Conservation (phyloP, 2,329 filamentous ascomycete species). For the Onygenales sp. region DNA sequence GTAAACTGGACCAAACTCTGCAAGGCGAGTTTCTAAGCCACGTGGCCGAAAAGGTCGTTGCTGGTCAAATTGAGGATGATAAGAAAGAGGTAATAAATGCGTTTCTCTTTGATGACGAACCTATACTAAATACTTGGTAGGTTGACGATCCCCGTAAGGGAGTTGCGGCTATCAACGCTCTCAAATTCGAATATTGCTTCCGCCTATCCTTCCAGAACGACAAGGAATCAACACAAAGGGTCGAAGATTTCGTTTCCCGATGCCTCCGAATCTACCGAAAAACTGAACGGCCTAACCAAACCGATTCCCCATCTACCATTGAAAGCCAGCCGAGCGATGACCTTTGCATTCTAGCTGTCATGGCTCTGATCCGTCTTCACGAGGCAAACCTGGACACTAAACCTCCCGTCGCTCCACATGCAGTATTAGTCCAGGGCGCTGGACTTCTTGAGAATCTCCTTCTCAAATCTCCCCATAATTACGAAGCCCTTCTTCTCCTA, state of each 20-base stretch:
- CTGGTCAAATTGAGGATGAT: slow-evolving; percentile 1
- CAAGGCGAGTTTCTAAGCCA: slow-evolving; percentile 18
- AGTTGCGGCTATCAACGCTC: slow-evolving; percentile 30
- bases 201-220: slow-evolving; percentile 23
- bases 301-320: slow-evolving; percentile 23
- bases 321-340: slow-evolving; percentile 37
- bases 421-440: slow-evolving; percentile 22
- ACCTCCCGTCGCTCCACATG: slow-evolving; percentile 16
- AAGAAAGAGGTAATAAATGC: slow-evolving; percentile 15
- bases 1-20: slow-evolving; percentile 18
- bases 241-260: slow-evolving; percentile 29
- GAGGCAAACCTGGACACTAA: slow-evolving; percentile 12
- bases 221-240: slow-evolving; percentile 16
- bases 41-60: slow-evolving; percentile 9
- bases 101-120: neutral
- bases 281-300: neutral
- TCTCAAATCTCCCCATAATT: slow-evolving; percentile 37
- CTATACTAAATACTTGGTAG: slow-evolving; percentile 9
- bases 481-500: slow-evolving; percentile 35
- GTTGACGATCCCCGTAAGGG: slow-evolving; percentile 15
- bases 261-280: slow-evolving; percentile 28
- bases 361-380: slow-evolving; percentile 28
- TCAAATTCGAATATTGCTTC: slow-evolving; percentile 36
- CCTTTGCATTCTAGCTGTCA: slow-evolving; percentile 33
- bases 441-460: slow-evolving; percentile 32